Conservation (phyloP, 768 basidiomycete species). For the Jaapia argillacea region DNA sequence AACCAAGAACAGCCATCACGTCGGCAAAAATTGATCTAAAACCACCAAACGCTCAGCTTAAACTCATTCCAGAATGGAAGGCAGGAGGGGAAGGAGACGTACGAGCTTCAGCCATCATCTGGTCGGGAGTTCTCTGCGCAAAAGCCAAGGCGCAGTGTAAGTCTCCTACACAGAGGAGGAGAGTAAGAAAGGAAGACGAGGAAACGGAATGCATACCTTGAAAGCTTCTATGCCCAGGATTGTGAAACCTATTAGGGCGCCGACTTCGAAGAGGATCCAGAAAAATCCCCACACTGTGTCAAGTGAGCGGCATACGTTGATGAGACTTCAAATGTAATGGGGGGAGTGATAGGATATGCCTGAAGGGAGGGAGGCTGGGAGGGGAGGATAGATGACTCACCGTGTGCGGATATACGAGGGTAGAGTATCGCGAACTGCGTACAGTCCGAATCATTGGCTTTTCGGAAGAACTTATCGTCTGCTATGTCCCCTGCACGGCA, state of each 20-base stretch:
- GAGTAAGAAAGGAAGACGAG: too few relatives aligned
- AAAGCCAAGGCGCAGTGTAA: too few relatives aligned
- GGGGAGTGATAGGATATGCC: neutral
- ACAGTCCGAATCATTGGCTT: conserved; percentile 87
- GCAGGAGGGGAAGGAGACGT: too few relatives aligned
- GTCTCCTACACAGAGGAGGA: too few relatives aligned
- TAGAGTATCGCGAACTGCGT: conserved; percentile 79
- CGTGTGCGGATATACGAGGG: conserved; percentile 60
- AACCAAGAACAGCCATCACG: too few relatives aligned
- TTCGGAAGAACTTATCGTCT: conserved; percentile 92
- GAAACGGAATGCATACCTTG: conserved; percentile 39
- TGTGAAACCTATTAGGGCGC: conserved; percentile 65
- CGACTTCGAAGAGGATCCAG: conserved; percentile 77
- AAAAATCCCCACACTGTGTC: conserved; percentile 70
- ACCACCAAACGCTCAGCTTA: too few relatives aligned
- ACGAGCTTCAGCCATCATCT: too few relatives aligned
- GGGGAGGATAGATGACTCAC: conserved; percentile 28
- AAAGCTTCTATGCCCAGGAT: conserved; percentile 78
- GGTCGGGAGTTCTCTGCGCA: too few relatives aligned
- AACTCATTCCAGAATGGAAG: too few relatives aligned
- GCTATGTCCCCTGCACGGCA: conserved; percentile 71
- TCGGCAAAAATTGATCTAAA: too few relatives aligned
- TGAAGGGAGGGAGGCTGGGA: neutral
- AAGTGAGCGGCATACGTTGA: neutral
- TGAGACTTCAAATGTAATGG: neutral